phyloP scores from a whole-genome alignment of 805 yeast species.

The Sporopachydermia lactativora region DNA sequence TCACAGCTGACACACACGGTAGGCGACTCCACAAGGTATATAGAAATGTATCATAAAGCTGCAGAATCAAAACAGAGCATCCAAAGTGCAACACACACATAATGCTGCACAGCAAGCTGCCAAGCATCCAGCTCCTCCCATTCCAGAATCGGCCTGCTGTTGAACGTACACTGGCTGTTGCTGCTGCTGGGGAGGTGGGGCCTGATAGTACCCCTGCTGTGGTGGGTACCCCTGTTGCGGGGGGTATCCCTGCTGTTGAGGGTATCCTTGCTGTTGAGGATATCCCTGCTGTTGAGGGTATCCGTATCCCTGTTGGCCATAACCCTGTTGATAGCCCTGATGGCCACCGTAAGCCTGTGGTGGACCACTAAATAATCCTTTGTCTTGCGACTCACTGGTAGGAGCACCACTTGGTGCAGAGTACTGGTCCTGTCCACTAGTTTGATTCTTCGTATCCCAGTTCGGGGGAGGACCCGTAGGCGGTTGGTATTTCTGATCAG shows the following conservation, averaged over 20 bases:
- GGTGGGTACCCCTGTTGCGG: constrained; percentile 3
- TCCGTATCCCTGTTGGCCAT: neutral
- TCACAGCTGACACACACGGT: too few relatives aligned
- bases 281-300: neutral
- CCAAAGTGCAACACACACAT: constrained; percentile 12
- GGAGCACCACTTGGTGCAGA: neutral
- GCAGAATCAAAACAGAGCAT: constrained; percentile 10
- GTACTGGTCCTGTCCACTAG: neutral
- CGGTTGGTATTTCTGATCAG: neutral
- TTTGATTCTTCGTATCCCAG: neutral
- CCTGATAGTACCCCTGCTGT: constrained; percentile 6
- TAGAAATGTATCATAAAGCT: too few relatives aligned
- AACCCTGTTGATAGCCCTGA: neutral
- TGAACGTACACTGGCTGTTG: constrained; percentile 8
- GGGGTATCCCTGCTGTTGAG: neutral
- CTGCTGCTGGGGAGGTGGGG: constrained; percentile 9
- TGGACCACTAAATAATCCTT: constrained; percentile 1
- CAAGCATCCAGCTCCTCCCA: constrained; percentile 7
- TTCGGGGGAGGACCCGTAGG: neutral
- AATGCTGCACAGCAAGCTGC: constrained; percentile 12
- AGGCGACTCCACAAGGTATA: too few relatives aligned
- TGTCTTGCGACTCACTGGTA: neutral
- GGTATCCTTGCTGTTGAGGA: neutral
- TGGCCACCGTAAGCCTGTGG: neutral
- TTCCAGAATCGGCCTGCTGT: constrained; percentile 7